Percentiles rank a stretch among this genome's conserved stretches.
Evolutionary conservation across 2,329 filamentous ascomycete genomes (phyloP).

Genomic region (Botrytis pseudocinerea): DNA sequence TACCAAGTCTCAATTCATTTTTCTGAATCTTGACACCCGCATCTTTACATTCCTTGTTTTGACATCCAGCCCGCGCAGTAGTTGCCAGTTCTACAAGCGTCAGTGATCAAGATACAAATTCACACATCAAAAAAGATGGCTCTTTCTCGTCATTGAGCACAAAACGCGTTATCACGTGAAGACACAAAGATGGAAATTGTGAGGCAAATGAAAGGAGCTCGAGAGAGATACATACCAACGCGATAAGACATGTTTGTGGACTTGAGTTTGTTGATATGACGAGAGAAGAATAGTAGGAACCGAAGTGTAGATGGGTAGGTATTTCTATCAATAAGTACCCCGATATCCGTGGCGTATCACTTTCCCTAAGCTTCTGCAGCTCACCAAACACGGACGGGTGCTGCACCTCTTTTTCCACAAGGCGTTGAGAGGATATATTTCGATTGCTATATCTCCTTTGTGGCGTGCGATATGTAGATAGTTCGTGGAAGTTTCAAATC

Average conservation of each 20-base stretch:
- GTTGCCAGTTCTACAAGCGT: constrained; percentile 64
- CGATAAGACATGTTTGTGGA: constrained; percentile 38
- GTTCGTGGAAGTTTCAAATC: neutral
- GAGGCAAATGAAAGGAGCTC: constrained; percentile 14
- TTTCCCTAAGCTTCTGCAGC: neutral
- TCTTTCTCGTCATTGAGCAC: neutral
- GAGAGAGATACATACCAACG: constrained; percentile 38
- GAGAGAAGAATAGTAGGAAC: constrained; percentile 14
- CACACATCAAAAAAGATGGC: neutral
- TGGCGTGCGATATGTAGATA: neutral
- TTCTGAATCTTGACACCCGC: constrained; percentile 70
- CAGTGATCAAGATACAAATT: constrained; percentile 4
- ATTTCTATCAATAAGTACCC: neutral
- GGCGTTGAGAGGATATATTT: neutral
- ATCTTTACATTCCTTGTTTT: constrained; percentile 70
- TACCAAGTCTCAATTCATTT: constrained; percentile 75
- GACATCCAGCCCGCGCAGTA: constrained; percentile 72
- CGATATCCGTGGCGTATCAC: too few species aligned
- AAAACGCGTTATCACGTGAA: constrained; percentile 36
- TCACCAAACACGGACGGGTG: neutral
- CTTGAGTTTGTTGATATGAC: neutral
- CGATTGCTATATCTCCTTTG: neutral
- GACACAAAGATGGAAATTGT: constrained; percentile 4
- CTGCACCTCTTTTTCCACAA: neutral
- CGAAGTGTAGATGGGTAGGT: neutral